Evolutionary conservation across 495 filamentous ascomycete species (phyloP).

Genomic region (Talaromyces liani): DNA sequence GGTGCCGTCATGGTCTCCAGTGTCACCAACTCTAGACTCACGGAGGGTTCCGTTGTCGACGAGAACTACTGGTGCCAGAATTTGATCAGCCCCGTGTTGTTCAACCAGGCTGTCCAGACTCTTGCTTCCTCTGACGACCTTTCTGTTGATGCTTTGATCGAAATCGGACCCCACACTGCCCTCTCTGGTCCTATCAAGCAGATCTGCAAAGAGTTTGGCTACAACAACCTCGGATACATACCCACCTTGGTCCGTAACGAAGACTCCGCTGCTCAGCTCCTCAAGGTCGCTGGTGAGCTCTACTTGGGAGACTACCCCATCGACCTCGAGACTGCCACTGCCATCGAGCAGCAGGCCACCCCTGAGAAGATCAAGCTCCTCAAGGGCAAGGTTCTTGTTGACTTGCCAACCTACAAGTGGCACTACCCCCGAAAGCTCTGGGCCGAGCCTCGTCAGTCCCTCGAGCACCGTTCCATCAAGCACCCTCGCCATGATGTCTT

Average conservation of each 20-base stretch:
- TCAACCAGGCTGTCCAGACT: conserved; percentile 18
- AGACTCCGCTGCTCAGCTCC: not conserved
- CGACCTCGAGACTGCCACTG: conserved; percentile 9
- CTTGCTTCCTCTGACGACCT: conserved; percentile 3
- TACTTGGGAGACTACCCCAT: conserved; percentile 10
- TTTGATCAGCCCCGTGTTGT: conserved; percentile 22
- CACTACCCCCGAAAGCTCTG: conserved; percentile 27
- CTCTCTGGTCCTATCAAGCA: conserved; percentile 23
- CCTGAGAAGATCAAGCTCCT: not conserved
- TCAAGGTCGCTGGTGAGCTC: conserved; percentile 13
- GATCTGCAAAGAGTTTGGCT: conserved; percentile 11
- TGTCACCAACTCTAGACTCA: not conserved
- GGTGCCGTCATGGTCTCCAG: not conserved
- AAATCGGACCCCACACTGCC: conserved; percentile 25
- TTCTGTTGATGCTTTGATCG: conserved; percentile 17
- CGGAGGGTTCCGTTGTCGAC: not conserved
- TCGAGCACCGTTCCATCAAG: conserved; percentile 35
- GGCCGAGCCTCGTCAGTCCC: conserved; percentile 31
- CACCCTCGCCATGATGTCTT: conserved; percentile 38
- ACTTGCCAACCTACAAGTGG: conserved; percentile 24
- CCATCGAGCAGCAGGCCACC: not conserved
- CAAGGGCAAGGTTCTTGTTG: conserved; percentile 1
- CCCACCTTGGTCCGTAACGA: conserved; percentile 15
- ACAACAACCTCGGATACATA: conserved; percentile 12
- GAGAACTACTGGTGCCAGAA: conserved; percentile 27